These are phyloP conservation scores for Leccinum rimulosum DNA, from an alignment of 768 basidiomycete genomes.

Conservation along the genomic window DNA sequence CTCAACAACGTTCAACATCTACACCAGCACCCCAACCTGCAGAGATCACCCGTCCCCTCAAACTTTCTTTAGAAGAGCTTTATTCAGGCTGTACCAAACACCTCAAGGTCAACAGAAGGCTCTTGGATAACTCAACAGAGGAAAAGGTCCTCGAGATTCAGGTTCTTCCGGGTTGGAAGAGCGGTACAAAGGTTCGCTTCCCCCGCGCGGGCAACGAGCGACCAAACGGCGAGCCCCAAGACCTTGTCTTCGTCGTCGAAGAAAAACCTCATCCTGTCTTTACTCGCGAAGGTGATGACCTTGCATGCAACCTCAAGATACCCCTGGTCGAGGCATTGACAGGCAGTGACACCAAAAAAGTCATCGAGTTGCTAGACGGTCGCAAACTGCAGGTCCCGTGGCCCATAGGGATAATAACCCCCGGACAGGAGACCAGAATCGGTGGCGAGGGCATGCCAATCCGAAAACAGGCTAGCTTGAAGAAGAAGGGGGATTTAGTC, in stretches of 20 bases:
- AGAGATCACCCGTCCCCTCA: slow-evolving; percentile 80
- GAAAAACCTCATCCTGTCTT: slow-evolving; percentile 85
- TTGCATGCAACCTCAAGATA: slow-evolving; percentile 57
- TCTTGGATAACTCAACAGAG: slow-evolving; percentile 72
- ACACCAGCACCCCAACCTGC: slow-evolving; percentile 36
- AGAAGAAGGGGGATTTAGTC: slow-evolving; percentile 80
- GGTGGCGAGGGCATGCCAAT: slow-evolving; percentile 89
- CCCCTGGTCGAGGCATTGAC: slow-evolving; percentile 83
- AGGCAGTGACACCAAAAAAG: slow-evolving; percentile 50
- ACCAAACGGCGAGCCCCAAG: slow-evolving; percentile 65
- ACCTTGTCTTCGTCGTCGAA: slow-evolving; percentile 96
- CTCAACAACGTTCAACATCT: slow-evolving; percentile 28
- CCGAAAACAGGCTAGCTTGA: slow-evolving; percentile 67
- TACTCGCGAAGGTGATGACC: slow-evolving; percentile 78
- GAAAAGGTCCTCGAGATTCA: slow-evolving; percentile 84
- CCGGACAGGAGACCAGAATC: slow-evolving; percentile 69
- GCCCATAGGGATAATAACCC: slow-evolving; percentile 70
- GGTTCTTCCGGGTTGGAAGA: slow-evolving; percentile 91
- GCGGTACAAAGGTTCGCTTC: slow-evolving; percentile 92
- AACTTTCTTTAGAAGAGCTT: slow-evolving; percentile 82
- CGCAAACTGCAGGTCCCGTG: slow-evolving; percentile 65
- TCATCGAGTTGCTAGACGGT: slow-evolving; percentile 76
- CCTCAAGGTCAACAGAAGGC: slow-evolving; percentile 78
- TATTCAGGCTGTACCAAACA: slow-evolving; percentile 84
- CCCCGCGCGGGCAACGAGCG: slow-evolving; percentile 83